Evolutionary conservation across 139 green algal species (phyloP).

Genomic region (Parachlorella kessleri): DNA sequence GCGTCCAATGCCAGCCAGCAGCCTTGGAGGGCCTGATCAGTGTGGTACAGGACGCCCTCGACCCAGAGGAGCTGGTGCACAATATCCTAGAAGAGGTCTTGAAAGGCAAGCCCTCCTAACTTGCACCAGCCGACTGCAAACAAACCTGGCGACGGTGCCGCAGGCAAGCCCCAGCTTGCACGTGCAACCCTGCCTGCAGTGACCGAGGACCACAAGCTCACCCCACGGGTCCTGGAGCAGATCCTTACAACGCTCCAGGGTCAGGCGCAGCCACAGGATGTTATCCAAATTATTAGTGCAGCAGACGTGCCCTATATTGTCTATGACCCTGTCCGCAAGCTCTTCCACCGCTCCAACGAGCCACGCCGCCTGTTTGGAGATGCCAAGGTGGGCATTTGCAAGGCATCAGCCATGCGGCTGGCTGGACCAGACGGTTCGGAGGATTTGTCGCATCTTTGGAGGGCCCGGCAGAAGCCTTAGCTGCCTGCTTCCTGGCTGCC

Average conservation of each 20-base stretch:
- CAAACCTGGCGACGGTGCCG: neutral
- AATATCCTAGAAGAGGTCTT: constrained; percentile 43
- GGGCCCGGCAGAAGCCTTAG: too few species aligned
- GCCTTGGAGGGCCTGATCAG: constrained; percentile 40
- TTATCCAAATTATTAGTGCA: constrained; percentile 50
- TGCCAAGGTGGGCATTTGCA: constrained; percentile 36
- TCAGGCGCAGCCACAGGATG: neutral
- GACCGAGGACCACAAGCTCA: constrained; percentile 35
- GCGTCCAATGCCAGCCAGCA: constrained; percentile 35
- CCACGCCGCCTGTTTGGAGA: constrained; percentile 43
- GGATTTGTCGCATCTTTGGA: too few species aligned
- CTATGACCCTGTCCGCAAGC: constrained; percentile 65
- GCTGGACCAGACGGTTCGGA: too few species aligned
- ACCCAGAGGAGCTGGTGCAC: constrained; percentile 38
- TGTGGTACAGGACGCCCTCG: constrained; percentile 35
- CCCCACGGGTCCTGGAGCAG: constrained; percentile 41
- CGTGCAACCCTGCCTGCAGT: constrained; percentile 21
- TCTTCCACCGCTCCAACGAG: constrained; percentile 34
- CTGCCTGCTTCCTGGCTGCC: too few species aligned
- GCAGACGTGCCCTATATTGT: constrained; percentile 61
- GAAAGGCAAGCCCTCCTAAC: constrained; percentile 32
- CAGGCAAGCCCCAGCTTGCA: neutral
- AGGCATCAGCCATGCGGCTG: too few species aligned
- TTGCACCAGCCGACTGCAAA: too few species aligned
- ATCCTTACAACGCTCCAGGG: constrained; percentile 21